These are phyloP conservation scores for Pugionium dolabratum DNA, from an alignment of 345 rosid genomes.

Conservation along the genomic window DNA sequence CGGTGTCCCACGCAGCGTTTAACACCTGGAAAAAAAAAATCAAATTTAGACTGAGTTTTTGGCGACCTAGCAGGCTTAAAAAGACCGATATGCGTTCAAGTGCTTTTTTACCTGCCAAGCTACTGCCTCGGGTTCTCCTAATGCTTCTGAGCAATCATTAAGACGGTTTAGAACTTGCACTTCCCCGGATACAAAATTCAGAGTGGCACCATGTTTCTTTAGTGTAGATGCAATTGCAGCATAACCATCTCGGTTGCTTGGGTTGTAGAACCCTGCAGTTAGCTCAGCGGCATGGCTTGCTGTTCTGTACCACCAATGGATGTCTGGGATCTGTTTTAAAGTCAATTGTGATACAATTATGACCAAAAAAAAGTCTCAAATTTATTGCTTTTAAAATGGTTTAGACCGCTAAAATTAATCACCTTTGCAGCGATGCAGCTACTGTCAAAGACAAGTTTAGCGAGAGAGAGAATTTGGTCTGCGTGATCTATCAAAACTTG, in stretches of 20 bases:
- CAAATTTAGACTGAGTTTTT: neutral
- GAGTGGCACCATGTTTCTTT: constrained; percentile 70
- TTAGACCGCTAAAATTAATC: constrained; percentile 38
- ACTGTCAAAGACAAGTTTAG: constrained; percentile 82
- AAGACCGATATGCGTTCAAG: neutral
- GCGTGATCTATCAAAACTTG: constrained; percentile 77
- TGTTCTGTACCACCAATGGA: constrained; percentile 97
- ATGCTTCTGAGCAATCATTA: constrained; percentile 56
- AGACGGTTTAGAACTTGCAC: constrained; percentile 55
- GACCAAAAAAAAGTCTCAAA: constrained; percentile 4
- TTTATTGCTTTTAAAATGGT: constrained; percentile 1
- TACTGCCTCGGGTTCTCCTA: constrained; percentile 77
- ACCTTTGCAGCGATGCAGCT: constrained; percentile 80
- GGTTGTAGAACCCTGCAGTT: constrained; percentile 91
- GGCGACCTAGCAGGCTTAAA: no score
- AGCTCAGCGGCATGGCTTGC: constrained; percentile 94
- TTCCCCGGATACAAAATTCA: constrained; percentile 69
- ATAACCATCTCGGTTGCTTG: constrained; percentile 91
- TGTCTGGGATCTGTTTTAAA: constrained; percentile 84
- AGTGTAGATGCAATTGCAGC: constrained; percentile 66
- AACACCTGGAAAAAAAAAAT: constrained; percentile 61
- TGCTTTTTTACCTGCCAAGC: constrained; percentile 66
- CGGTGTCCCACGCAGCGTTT: constrained; percentile 93
- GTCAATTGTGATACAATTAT: constrained; percentile 42
- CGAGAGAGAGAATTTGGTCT: constrained; percentile 72